Evolutionary conservation across 2,329 filamentous ascomycete genomes (phyloP).

Genomic region (Diaporthe vaccinii): DNA sequence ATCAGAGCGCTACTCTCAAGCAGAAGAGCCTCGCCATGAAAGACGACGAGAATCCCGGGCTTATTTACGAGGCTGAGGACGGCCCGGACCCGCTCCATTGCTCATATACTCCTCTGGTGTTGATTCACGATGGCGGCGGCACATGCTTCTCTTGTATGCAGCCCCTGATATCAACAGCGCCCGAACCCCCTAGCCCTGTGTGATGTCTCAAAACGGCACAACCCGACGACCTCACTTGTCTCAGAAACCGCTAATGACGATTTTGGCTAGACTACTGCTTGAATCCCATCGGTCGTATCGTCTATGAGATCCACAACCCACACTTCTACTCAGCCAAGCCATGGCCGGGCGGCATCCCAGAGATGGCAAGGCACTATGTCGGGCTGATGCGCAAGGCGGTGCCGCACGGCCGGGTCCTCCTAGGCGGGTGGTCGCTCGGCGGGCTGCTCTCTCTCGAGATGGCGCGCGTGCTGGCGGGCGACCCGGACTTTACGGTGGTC

Average conservation of each 20-base stretch:
- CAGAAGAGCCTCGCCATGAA: slow-evolving; percentile 12
- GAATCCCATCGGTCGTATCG: slow-evolving; percentile 59
- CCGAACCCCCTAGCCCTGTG: background rate
- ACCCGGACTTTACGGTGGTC: slow-evolving; percentile 54
- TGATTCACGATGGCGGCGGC: slow-evolving; percentile 73
- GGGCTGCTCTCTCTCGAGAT: slow-evolving; percentile 66
- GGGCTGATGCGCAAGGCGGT: slow-evolving; percentile 58
- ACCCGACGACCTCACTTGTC: too few species aligned
- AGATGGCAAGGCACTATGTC: slow-evolving; percentile 68
- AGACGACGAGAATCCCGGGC: slow-evolving; percentile 35
- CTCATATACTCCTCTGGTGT: slow-evolving; percentile 58
- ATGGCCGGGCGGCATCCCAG: slow-evolving; percentile 65
- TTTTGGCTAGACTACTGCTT: slow-evolving; percentile 63
- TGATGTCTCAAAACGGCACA: background rate
- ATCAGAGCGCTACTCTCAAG: background rate
- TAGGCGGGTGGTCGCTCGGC: slow-evolving; percentile 73
- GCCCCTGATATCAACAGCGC: too few species aligned
- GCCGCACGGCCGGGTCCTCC: slow-evolving; percentile 56
- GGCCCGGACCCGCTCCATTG: slow-evolving; percentile 13
- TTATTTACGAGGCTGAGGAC: slow-evolving; percentile 38
- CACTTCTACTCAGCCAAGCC: slow-evolving; percentile 60
- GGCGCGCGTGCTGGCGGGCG: slow-evolving; percentile 57
- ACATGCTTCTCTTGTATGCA: slow-evolving; percentile 61
- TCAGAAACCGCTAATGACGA: background rate
- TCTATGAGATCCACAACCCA: slow-evolving; percentile 70